Conservation (phyloP, 768 basidiomycete genomes). For the Phallus indusiatus region DNA sequence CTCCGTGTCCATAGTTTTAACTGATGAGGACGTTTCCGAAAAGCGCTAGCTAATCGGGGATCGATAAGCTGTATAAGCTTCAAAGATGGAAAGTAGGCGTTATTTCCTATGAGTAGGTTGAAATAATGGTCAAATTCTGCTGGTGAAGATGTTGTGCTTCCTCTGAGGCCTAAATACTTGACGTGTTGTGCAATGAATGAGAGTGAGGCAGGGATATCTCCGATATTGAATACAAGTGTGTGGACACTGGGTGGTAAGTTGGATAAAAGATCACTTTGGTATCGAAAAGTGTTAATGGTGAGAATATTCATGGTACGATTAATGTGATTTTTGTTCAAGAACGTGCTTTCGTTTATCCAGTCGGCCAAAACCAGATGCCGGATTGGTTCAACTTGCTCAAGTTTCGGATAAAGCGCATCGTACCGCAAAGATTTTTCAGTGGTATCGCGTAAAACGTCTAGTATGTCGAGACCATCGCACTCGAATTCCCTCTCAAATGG, state of each 20-base stretch:
- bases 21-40: neutral
- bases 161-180: neutral
- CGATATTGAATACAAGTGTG: neutral
- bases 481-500: neutral
- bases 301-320: neutral
- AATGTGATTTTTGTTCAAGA: neutral
- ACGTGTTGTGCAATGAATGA: neutral
- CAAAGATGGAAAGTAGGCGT: neutral
- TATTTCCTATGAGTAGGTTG: neutral
- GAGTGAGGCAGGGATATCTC: neutral
- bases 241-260: neutral
- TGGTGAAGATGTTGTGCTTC: neutral
- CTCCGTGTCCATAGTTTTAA: neutral
- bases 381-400: neutral
- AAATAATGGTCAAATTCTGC: neutral
- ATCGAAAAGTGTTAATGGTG: neutral
- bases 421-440: too few relatives aligned
- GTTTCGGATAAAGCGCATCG: too few relatives aligned
- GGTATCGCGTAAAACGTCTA: too few relatives aligned
- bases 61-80: neutral
- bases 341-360: neutral
- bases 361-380: neutral
- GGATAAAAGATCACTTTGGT: neutral
- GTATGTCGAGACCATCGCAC: too few relatives aligned
- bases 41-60: neutral